Percentiles rank a stretch among this genome's conserved stretches.
These are phyloP conservation scores for Fraxinus quadrangulata DNA, from an alignment of 257 asterid genomes.

Conservation along the genomic window DNA sequence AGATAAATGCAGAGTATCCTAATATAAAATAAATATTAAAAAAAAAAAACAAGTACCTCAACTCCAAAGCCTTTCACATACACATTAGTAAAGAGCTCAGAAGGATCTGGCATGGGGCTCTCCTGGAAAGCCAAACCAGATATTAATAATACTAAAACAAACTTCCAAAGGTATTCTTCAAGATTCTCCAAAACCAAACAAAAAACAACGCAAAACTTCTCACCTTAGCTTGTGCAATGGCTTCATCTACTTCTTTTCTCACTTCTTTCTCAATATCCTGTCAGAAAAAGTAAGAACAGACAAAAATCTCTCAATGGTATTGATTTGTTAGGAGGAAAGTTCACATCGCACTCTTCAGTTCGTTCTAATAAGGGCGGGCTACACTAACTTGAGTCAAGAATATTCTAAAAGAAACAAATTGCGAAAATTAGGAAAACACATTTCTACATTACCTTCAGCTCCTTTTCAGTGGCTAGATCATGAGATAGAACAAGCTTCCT, in stretches of 20 bases:
- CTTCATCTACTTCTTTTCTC: constrained; percentile 89
- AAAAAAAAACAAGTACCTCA: constrained; percentile 58
- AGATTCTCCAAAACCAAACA: constrained; percentile 20
- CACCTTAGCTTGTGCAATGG: constrained; percentile 98
- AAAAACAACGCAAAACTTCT: constrained; percentile 25
- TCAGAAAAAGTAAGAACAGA: constrained; percentile 11
- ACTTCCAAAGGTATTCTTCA: neutral
- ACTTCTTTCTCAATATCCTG: constrained; percentile 90
- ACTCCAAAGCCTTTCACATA: constrained; percentile 79
- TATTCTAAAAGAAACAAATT: neutral
- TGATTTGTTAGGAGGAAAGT: constrained; percentile 14
- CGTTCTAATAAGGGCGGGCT: no score
- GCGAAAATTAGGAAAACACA: constrained; percentile 14
- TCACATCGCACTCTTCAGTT: neutral
- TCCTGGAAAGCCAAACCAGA: constrained; percentile 58
- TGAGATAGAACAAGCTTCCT: constrained; percentile 77
- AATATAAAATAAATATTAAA: constrained; percentile 6
- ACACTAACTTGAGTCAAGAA: neutral
- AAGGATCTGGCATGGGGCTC: constrained; percentile 86
- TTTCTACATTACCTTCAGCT: constrained; percentile 64
- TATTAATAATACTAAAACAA: constrained; percentile 20
- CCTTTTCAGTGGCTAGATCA: constrained; percentile 83
- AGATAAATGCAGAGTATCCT: constrained; percentile 4
- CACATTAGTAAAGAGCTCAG: constrained; percentile 86
- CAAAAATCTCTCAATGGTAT: neutral